Conservation (phyloP, 805 yeast genomes). For the Ogataea pilisensis region DNA sequence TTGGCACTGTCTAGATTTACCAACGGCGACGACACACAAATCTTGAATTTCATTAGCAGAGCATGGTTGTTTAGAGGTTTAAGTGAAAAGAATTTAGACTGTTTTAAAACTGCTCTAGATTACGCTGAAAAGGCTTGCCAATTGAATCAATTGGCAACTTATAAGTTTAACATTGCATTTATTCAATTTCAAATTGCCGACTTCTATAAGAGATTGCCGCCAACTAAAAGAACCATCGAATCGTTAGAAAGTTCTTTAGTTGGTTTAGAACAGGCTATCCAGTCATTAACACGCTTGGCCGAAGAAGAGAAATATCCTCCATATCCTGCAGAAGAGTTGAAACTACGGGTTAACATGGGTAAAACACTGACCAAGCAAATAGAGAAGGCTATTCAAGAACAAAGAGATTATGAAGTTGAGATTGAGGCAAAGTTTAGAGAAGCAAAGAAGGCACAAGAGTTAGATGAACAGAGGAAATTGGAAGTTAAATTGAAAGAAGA, state of each 20-base stretch:
- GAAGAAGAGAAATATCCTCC: conserved; percentile 59
- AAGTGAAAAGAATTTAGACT: conserved; percentile 59
- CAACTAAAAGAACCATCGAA: conserved; percentile 54
- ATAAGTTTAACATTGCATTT: conserved; percentile 77
- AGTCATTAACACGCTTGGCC: conserved; percentile 53
- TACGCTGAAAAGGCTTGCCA: conserved; percentile 56
- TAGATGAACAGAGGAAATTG: conserved; percentile 43
- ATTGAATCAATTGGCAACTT: conserved; percentile 38
- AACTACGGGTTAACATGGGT: conserved; percentile 85
- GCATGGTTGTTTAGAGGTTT: conserved; percentile 84
- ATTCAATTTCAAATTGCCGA: conserved; percentile 87
- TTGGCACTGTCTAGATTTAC: conserved; percentile 67
- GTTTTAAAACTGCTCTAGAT: conserved; percentile 57
- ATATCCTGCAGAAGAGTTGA: conserved; percentile 72
- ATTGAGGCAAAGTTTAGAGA: conserved; percentile 60
- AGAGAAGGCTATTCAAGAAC: conserved; percentile 66
- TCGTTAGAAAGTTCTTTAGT: conserved; percentile 54
- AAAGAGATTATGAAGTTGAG: conserved; percentile 57
- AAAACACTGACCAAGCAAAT: conserved; percentile 70
- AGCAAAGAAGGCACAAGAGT: conserved; percentile 61
- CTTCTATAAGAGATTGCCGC: conserved; percentile 57
- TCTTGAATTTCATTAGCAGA: conserved; percentile 72
- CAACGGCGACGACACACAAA: conserved; percentile 58
- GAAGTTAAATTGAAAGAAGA: conserved; percentile 43
- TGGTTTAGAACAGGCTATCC: conserved; percentile 62